Evolutionary conservation across 73 alveolate species (phyloP).

Genomic region (Paramecium caudatum): DNA sequence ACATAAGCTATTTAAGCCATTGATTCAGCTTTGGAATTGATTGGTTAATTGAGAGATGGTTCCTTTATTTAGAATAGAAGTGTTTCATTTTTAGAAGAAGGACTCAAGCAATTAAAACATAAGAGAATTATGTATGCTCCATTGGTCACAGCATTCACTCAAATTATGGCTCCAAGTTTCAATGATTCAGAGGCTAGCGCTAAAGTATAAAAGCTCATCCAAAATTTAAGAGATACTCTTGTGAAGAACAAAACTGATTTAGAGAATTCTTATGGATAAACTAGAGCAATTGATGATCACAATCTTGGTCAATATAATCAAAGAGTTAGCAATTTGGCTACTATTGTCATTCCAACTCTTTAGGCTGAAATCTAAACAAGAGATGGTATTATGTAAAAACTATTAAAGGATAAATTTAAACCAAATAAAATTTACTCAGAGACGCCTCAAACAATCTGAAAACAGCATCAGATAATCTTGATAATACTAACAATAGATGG

Average conservation of each 20-base stretch:
- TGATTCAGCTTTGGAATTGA: constrained; percentile 45
- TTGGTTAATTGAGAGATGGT: constrained; percentile 66
- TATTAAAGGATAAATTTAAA: constrained; percentile 23
- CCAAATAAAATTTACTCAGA: constrained; percentile 15
- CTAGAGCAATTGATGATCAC: constrained; percentile 49
- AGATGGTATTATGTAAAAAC: constrained; percentile 4
- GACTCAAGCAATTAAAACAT: constrained; percentile 25
- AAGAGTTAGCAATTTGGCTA: constrained; percentile 13
- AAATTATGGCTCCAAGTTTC: constrained; percentile 56
- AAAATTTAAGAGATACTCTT: constrained; percentile 45
- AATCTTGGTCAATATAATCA: constrained; percentile 20
- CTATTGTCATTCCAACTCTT: constrained; percentile 28
- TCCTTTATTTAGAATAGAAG: constrained; percentile 47
- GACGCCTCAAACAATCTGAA: constrained; percentile 26
- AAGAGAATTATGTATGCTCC: constrained; percentile 65
- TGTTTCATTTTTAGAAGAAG: constrained; percentile 34
- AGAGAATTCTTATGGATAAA: background rate
- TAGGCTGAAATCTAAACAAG: constrained; percentile 61
- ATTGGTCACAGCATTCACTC: constrained; percentile 20
- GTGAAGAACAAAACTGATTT: constrained; percentile 32
- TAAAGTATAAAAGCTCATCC: constrained; percentile 16
- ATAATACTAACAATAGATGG: constrained; percentile 55
- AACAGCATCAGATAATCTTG: constrained; percentile 25
- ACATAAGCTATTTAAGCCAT: constrained; percentile 43
- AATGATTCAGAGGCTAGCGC: constrained; percentile 59